Evolutionary conservation across 129 eudicot species (phyloP).

Genomic region (Chrysanthemum makinoi): DNA sequence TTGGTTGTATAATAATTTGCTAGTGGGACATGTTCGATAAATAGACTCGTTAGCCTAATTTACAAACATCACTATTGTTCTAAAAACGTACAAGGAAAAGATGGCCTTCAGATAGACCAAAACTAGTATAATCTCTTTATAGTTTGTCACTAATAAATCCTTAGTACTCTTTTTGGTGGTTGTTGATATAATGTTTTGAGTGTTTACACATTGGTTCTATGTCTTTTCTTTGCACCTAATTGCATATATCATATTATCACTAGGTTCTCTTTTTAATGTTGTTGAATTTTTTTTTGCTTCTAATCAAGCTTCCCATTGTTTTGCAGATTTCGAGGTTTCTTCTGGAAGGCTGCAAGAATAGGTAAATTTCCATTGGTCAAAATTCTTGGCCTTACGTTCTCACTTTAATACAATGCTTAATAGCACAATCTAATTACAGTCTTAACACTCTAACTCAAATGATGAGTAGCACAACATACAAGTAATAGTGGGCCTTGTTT

Average conservation of each 20-base stretch:
- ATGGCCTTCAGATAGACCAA: no score
- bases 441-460: not conserved
- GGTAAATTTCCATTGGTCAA: constrained; percentile 30
- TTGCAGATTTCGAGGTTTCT: constrained; percentile 86
- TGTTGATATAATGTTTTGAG: no score
- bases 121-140: no score
- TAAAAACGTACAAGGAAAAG: no score
- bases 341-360: constrained; percentile 92
- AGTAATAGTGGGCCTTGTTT: not conserved
- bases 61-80: no score
- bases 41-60: not conserved
- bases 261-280: no score
- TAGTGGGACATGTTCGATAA: not conserved
- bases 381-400: not conserved
- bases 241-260: no score
- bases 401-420: no score
- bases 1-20: not conserved
- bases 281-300: constrained; percentile 6
- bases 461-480: not conserved
- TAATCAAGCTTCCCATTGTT: constrained; percentile 7
- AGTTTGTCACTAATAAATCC: no score
- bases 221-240: no score
- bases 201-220: no score
- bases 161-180: no score
- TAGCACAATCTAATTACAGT: constrained; percentile 2